These are phyloP conservation scores for Collybiopsis luxurians DNA, from an alignment of 768 basidiomycete species.

Conservation along the genomic window DNA sequence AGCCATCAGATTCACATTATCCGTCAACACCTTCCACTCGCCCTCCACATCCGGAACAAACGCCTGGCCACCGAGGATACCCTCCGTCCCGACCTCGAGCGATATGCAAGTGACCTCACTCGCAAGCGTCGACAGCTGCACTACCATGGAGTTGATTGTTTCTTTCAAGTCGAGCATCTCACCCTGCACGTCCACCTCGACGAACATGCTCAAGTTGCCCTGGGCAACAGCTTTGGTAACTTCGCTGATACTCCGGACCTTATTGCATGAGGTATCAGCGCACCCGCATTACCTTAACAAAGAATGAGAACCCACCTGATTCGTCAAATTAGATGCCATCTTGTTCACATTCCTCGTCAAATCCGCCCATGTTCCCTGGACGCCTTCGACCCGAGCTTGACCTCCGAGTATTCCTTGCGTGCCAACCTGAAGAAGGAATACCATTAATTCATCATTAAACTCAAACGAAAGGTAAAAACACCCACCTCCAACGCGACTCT, in stretches of 20 bases:
- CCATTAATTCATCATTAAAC: too few relatives aligned
- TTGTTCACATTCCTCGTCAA: slow-evolving; percentile 90
- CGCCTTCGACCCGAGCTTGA: slow-evolving; percentile 86
- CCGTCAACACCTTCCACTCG: slow-evolving; percentile 84
- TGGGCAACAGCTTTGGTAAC: slow-evolving; percentile 85
- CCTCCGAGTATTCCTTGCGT: slow-evolving; percentile 90
- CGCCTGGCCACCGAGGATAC: slow-evolving; percentile 92
- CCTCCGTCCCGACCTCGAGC: slow-evolving; percentile 89
- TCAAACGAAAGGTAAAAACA: slow-evolving; percentile 24
- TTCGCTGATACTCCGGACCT: slow-evolving; percentile 90
- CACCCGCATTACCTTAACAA: too few relatives aligned
- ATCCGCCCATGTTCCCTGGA: slow-evolving; percentile 92
- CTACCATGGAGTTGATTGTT: slow-evolving; percentile 90
- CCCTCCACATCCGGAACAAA: slow-evolving; percentile 90
- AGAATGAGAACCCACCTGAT: neutral
- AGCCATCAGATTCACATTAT: slow-evolving; percentile 88
- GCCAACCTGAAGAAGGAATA: too few relatives aligned
- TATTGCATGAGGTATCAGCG: slow-evolving; percentile 45
- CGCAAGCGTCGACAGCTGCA: slow-evolving; percentile 69
- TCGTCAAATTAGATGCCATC: slow-evolving; percentile 80
- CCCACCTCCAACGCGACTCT: slow-evolving; percentile 77
- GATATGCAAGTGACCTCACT: slow-evolving; percentile 90
- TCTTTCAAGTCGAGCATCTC: slow-evolving; percentile 83
- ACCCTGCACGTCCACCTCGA: slow-evolving; percentile 91
- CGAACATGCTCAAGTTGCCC: slow-evolving; percentile 80